Evolutionary conservation across 345 rosid genomes (phyloP), one percentile per base, ranked within the genome.

Genomic region (Atalantia buxifolia): DNA sequence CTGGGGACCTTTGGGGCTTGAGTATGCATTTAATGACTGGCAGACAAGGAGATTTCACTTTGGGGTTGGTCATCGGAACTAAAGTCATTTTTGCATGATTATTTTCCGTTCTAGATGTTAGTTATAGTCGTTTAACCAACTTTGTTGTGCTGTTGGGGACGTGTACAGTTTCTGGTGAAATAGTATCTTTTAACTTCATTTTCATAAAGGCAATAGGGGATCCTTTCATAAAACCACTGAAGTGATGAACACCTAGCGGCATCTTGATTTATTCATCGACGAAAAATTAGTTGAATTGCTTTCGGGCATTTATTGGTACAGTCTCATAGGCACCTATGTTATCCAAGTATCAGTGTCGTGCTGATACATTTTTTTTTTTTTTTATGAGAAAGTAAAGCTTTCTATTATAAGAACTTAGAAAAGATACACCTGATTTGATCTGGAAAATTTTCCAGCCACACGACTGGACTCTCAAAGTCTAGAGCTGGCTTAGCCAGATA

Each of bases 1-100:
- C 83, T 94, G 80, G 98, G 98, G 98, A 40, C 99, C 97, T 18
- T 63, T 94, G 66, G 90, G 93, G 55, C 97, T 91, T 7, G 94
- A 93, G 79, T 92, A 90, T 76, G 99, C 98, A 69, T 91, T 92
- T 80, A 94, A 90, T 35, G 98, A 92, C 55, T 77, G 83, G 79
- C 86, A 80, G 24, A 71, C 87, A 0, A 92, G 88, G 78, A 87
- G 97, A 84, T 88, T 95, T 84, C 99, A 95, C 88, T 93, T 95
- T 48, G 99, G 94, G n/a, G 88, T 95, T 57, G 99, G 97, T 70
- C 89, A 87, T 81, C 88, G 95, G n/a, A 53, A 53, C 57, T 53
- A 5, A 53, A 53, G 57, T 53, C 57, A 5, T 53, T 53, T 16
- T 5, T 18, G 57, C 22, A 53, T 53, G 57, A 53, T 53, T 5